These are phyloP conservation scores for Canariomyces notabilis DNA, from an alignment of 2,329 filamentous ascomycete species.

Conservation along the genomic window DNA sequence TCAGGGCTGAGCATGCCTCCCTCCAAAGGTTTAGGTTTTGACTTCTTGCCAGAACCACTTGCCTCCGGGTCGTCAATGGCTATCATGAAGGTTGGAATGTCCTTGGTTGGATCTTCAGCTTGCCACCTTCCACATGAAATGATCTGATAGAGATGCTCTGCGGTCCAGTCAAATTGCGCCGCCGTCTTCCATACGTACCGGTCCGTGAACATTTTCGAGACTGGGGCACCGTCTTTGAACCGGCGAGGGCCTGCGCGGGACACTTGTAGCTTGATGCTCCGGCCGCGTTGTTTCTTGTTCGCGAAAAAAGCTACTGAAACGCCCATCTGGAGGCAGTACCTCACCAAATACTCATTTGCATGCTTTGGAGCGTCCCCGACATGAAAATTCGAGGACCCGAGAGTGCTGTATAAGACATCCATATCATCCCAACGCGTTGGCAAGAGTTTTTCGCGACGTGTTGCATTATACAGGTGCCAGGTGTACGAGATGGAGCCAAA, in stretches of 20 bases:
- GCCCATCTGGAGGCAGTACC: slow-evolving; percentile 37
- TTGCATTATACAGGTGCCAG: slow-evolving; percentile 40
- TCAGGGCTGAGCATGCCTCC: slow-evolving; percentile 16
- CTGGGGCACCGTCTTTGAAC: slow-evolving; percentile 29
- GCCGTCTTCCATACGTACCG: slow-evolving; percentile 26
- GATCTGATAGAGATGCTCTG: slow-evolving; percentile 34
- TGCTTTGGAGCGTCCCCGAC: slow-evolving; percentile 31
- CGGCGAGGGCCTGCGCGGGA: slow-evolving; percentile 24
- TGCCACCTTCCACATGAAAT: slow-evolving; percentile 30
- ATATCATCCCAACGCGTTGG: slow-evolving; percentile 36
- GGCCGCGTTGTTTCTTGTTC: background rate
- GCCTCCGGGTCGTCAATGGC: slow-evolving; percentile 18
- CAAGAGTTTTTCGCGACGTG: slow-evolving; percentile 28
- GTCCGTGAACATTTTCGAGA: slow-evolving; percentile 35
- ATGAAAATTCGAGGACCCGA: slow-evolving; percentile 33
- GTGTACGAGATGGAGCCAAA: slow-evolving; percentile 37
- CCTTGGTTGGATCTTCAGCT: slow-evolving; percentile 15
- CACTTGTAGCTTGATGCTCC: slow-evolving; percentile 17
- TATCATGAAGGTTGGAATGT: slow-evolving; percentile 13
- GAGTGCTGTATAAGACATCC: slow-evolving; percentile 29
- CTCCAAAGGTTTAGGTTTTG: background rate
- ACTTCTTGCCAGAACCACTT: slow-evolving; percentile 12
- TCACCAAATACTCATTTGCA: slow-evolving; percentile 32
- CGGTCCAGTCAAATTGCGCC: slow-evolving; percentile 27
- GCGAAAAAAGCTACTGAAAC: slow-evolving; percentile 12